Evolutionary conservation across 495 filamentous ascomycete genomes (phyloP), one percentile per base, ranked within the genome.

Genomic region (Hypoxylon fuscum): DNA sequence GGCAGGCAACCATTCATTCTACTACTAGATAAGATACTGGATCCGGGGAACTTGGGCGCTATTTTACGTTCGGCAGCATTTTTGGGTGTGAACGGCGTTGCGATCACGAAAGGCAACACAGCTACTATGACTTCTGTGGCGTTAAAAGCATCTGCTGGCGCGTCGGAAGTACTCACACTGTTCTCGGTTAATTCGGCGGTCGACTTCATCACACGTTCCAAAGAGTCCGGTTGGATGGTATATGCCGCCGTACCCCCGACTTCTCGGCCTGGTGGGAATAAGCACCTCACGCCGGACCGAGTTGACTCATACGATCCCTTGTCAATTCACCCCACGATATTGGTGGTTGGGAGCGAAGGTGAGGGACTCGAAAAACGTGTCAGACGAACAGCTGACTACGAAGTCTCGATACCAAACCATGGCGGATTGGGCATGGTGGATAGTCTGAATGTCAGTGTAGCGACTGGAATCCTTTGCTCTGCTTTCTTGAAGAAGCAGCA

Each of bases 31-130:
- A 86, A 87, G n/a, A 86, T 98, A 41, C 69, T 90, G 7, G 94
- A 98, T 73, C 87, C 91, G 2, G 93, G 91, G 1, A 98, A 98
- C 71, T 77, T 97, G 2, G 95, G 95, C 22, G 89, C 88, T 2
- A 96, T 97, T 54, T 79, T 97, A 27, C 89, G 95, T 17, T 88
- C 90, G 17, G 90, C 91, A 3, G 87, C 89, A 66, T 98, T 91
- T 73, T 83, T 97, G 2, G 95, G 95, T 32, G 88, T 90, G 11
- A 87, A 91, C 55, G 91, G 89, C 5, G 76, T 96, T 40, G 81
- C 83, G 7, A 85, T 91, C 54, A 87, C 90, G 5, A 82, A 82
- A 23, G 79, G 81, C 40, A 83, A 84, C 67, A 90, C 88, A 9
- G 90, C 93, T 0, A 81, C 86, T 1, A 73, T 97, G 35, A 89